Evolutionary conservation across 2,329 filamentous ascomycete species (phyloP), one percentile per base, ranked within the genome.

Genomic region (Fusarium proliferatum): DNA sequence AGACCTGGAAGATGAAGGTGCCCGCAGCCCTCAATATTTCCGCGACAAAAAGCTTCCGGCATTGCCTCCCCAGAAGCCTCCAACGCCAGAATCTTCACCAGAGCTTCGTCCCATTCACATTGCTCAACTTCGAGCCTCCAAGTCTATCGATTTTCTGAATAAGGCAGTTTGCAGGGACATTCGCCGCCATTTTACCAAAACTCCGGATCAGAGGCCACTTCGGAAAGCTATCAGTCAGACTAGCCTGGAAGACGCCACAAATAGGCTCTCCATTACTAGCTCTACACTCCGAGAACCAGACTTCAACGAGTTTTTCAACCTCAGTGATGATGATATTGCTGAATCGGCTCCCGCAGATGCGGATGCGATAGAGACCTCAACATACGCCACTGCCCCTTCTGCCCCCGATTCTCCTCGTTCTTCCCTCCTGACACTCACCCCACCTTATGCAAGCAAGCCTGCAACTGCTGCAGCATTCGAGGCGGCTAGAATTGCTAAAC

Each of bases 311-410:
- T 89, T 90, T 58, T 81, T 88, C 60, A 82, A 84, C 26, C 81
- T 90, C 10, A 87, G 84, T 64, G 88, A 90, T 67, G 88, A 90
- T 36, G 88, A 90, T 62, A 88, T 90, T 68, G 87, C 88, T 13
- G 88, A 90, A 73, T 80, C 68, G 21, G 69, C 77, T 2, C 76
- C 77, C 5, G 77, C 77, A 17, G 76, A 74, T 33, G 64, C 70
- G 8, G 60, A 74, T 15, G 57, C 59, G 11, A 61, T 67, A 10
- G 58, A 65, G 26, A 46, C 71, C 45, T 53, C 66, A 21, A 60
- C 59, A 16, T 62, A 72, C 49, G 76, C 74, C 46, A 67, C 65
- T 10, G 76, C 71, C 66, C 72, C 65, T 45, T 74, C 74, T 10
- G 78, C 69, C 23, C 70, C 76, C 16, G 70, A 77, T 10, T 74